Evolutionary conservation across 2,329 filamentous ascomycete genomes (phyloP), one percentile per base, ranked within the genome.

Genomic region (Akanthomyces lecanii): DNA sequence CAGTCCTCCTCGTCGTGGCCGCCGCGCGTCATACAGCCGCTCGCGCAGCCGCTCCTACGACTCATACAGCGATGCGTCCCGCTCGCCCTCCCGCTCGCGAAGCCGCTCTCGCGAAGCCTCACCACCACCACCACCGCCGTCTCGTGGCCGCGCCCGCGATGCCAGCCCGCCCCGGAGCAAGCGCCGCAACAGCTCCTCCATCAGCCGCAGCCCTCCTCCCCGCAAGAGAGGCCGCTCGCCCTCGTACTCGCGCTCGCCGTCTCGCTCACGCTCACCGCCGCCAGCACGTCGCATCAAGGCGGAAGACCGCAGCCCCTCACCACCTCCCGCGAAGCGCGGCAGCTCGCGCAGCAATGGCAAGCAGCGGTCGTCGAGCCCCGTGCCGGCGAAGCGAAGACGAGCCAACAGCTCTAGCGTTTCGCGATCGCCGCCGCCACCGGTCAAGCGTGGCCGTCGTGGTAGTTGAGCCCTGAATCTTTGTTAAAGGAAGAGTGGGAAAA

Each of bases 401-500:
- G 44, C 11, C 12, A 68, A 72, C 59, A 74, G 71, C 53, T 70
- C 72, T 50, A 74, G 72, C 61, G 64, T 70, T 25, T 74, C 72
- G 23, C 64, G 69, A 53, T 74, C 72, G 30, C 72, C 72, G 42
- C 71, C 72, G 10, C 72, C 72, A 7, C 72, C 72, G 11, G 64
- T 71, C 66, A 73, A 74, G 63, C 71, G 71, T 45, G 72, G 71
- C 47, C 67, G 72, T 50, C 69, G 69, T n/a, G 68, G 67, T 38
- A 70, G 67, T 58, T 71, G 63, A 70, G 50, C n/a, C n/a, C 16
- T 8, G 33, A 36, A 36, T 10, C 33, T 11, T 11, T 11, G 7
- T 36, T 36, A 2, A 11, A 36, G 33, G 33, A n/a, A n/a, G 7
- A 14, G 36, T 30, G 10, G 25, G 48, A 52, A 28, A 21, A 45